phyloP scores from a whole-genome alignment of 352 stramenopile species.

The Globisporangium spiculum region DNA sequence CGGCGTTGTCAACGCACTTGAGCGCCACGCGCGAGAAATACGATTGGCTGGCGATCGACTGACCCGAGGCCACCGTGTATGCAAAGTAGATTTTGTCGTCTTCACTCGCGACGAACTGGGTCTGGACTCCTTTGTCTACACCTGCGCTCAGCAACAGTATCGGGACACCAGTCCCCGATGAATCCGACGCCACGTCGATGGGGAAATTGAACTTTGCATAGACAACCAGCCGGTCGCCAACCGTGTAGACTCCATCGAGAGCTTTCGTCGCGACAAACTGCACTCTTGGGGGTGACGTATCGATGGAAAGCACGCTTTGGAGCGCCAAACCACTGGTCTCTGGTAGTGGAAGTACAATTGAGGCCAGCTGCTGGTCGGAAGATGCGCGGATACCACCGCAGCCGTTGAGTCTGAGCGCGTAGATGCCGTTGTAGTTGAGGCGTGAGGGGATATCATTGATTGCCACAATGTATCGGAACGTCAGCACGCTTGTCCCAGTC shows the following conservation, averaged over 20 bases:
- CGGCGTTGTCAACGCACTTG: constrained; percentile 38
- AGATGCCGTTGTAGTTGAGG: constrained; percentile 40
- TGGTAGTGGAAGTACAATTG: constrained; percentile 35
- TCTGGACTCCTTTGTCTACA: constrained; percentile 16
- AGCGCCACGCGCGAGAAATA: constrained; percentile 43
- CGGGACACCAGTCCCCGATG: constrained; percentile 27
- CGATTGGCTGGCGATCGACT: constrained; percentile 40
- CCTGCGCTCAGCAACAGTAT: constrained; percentile 44
- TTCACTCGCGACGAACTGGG: constrained; percentile 34
- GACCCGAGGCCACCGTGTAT: constrained; percentile 31
- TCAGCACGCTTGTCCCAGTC: constrained; percentile 31
- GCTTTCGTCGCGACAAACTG: constrained; percentile 34
- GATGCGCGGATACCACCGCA: constrained; percentile 26
- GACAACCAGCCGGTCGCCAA: constrained; percentile 47
- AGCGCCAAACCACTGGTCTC: constrained; percentile 20
- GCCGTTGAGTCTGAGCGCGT: constrained; percentile 45
- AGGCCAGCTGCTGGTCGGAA: constrained; percentile 21
- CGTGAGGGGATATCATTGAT: constrained; percentile 26
- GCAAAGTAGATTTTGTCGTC: constrained; percentile 53
- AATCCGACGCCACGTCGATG: constrained; percentile 23
- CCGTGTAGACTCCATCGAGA: constrained; percentile 41
- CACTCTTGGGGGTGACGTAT: constrained; percentile 37
- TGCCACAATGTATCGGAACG: constrained; percentile 56
- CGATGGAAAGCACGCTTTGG: constrained; percentile 26
- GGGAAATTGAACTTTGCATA: constrained; percentile 37